Evolutionary conservation across 1,284 basidiomycete genomes (phyloP).

Genomic region (Naganishia cerealis): DNA sequence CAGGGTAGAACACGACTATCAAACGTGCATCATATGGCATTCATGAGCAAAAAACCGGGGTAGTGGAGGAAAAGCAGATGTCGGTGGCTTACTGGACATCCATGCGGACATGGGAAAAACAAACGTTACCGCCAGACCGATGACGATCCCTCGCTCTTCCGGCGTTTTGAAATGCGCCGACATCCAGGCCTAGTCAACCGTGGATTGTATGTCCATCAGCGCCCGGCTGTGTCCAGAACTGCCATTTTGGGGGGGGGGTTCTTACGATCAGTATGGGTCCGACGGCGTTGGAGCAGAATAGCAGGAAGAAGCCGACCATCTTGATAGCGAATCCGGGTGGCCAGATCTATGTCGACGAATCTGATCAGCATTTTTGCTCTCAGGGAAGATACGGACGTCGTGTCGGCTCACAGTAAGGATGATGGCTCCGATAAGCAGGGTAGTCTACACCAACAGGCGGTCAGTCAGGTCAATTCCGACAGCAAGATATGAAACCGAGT

Average conservation of each 20-base stretch:
- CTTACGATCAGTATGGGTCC: slow-evolving; percentile 40
- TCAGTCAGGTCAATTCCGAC: not conserved
- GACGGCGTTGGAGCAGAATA: slow-evolving; percentile 40
- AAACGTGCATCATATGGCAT: not conserved
- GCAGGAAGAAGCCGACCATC: slow-evolving; percentile 41
- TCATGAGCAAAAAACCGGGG: no score
- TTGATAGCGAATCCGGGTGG: slow-evolving; percentile 37
- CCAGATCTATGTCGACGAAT: slow-evolving; percentile 31
- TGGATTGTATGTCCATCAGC: not conserved
- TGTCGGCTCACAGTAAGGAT: slow-evolving; percentile 32
- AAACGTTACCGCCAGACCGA: slow-evolving; percentile 38
- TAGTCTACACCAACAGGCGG: slow-evolving; percentile 15
- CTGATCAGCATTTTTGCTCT: not conserved
- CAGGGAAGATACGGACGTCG: not conserved
- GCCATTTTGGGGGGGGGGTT: not conserved
- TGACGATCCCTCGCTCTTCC: slow-evolving; percentile 39
- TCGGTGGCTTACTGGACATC: slow-evolving; percentile 37
- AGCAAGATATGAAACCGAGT: not conserved
- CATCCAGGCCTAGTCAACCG: slow-evolving; percentile 41
- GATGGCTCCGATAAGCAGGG: slow-evolving; percentile 37
- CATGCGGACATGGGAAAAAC: slow-evolving; percentile 40
- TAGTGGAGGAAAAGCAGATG: not conserved
- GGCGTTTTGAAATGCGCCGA: slow-evolving; percentile 38
- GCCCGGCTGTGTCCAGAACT: not conserved
- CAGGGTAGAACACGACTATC: slow-evolving; percentile 41